A percentile compares a stretch with the other conserved stretches of the same genome.
Conservation (phyloP, 2,329 filamentous ascomycete species). For the Neofusicoccum umdonicola region DNA sequence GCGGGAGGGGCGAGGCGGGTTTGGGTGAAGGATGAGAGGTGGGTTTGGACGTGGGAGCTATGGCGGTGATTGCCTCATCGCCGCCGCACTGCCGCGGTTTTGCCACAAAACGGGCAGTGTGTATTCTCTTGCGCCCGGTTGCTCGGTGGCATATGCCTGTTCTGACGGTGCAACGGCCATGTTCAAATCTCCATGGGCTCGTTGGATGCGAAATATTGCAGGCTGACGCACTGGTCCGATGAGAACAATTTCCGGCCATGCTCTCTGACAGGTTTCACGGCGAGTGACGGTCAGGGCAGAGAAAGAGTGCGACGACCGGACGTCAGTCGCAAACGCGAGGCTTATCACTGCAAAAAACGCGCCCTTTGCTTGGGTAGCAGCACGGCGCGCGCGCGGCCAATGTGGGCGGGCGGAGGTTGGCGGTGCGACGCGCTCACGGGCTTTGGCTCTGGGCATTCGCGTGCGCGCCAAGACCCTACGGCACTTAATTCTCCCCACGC, state of each 20-base stretch:
- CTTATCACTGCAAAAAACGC: not conserved
- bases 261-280: too few species aligned
- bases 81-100: not conserved
- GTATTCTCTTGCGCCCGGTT: not conserved
- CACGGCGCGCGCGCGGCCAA: not conserved
- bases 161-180: too few species aligned
- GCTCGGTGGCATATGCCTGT: not conserved
- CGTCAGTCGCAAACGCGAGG: too few species aligned
- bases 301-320: too few species aligned
- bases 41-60: slow-evolving; percentile 3
- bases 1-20: not conserved
- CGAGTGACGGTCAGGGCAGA: too few species aligned
- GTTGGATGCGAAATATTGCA: too few species aligned
- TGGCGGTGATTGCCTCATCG: slow-evolving; percentile 13
- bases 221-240: too few species aligned
- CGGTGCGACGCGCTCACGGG: not conserved
- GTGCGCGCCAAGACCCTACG: not conserved
- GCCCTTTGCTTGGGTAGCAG: not conserved
- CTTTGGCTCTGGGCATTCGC: not conserved
- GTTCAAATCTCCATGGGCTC: too few species aligned
- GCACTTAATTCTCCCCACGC: not conserved
- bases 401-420: not conserved
- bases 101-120: not conserved
- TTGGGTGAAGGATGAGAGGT: not conserved
- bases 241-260: too few species aligned